These are phyloP conservation scores for Penicilliopsis zonata DNA, from an alignment of 495 filamentous ascomycete species.

Conservation along the genomic window DNA sequence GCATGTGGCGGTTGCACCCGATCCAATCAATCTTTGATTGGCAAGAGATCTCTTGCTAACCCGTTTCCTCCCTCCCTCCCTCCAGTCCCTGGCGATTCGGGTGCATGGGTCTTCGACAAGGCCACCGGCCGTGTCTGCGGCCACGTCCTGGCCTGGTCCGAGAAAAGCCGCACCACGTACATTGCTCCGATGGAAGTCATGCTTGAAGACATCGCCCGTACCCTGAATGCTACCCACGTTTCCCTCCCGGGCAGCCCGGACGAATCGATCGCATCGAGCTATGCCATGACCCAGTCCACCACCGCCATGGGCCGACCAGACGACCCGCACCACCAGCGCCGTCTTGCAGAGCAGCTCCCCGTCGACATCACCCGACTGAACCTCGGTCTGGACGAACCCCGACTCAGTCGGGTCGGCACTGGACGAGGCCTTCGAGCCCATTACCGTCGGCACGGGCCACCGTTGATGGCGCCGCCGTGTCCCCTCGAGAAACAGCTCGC, in stretches of 20 bases:
- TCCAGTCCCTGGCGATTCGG: conserved; percentile 74
- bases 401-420: conserved; percentile 9
- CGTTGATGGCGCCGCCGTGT: conserved; percentile 20
- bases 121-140: conserved; percentile 70
- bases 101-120: conserved; percentile 87
- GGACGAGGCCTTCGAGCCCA: background rate
- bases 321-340: conserved; percentile 3
- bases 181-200: conserved; percentile 92
- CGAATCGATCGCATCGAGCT: conserved; percentile 13
- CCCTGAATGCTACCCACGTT: conserved; percentile 39
- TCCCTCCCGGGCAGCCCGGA: conserved; percentile 24
- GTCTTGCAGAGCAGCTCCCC: conserved; percentile 16
- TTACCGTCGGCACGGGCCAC: conserved; percentile 3
- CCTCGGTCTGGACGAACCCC: conserved; percentile 11
- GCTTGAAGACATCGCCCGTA: conserved; percentile 70
- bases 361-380: conserved; percentile 9
- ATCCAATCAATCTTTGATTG: background rate
- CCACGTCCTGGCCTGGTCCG: conserved; percentile 79
- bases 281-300: conserved; percentile 2
- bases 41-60: conserved; percentile 2
- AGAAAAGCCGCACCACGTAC: conserved; percentile 63
- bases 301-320: conserved; percentile 2
- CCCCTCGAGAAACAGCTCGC: conserved; percentile 31
- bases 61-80: background rate
- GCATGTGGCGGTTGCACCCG: no score